Conservation (phyloP, 805 yeast species). For the Metschnikowia matae region DNA sequence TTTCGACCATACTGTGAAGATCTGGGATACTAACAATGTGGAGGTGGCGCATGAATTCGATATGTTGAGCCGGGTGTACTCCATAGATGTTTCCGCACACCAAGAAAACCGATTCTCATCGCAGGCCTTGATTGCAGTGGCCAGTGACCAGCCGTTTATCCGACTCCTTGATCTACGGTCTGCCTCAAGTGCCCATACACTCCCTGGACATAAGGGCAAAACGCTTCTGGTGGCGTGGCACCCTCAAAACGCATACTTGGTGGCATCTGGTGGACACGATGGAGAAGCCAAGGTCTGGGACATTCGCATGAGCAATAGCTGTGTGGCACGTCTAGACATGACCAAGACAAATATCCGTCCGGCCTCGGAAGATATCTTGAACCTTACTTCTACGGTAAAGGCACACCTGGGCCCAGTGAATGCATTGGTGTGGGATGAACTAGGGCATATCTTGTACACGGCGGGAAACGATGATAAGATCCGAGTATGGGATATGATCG, state of each 20-base stretch:
- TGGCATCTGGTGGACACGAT: constrained; percentile 78
- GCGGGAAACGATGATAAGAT: constrained; percentile 80
- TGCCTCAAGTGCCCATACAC: constrained; percentile 67
- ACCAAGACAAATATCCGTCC: constrained; percentile 34
- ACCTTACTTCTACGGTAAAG: constrained; percentile 37
- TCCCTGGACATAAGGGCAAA: constrained; percentile 57
- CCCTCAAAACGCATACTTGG: constrained; percentile 53
- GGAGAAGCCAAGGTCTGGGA: constrained; percentile 89
- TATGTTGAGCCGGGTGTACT: constrained; percentile 57
- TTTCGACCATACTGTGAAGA: constrained; percentile 68
- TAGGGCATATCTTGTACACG: constrained; percentile 59
- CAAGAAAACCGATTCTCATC: constrained; percentile 18
- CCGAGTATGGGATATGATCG: constrained; percentile 67
- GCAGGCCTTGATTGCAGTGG: constrained; percentile 61
- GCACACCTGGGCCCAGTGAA: constrained; percentile 81
- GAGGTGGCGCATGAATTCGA: constrained; percentile 65
- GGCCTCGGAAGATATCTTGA: constrained; percentile 16
- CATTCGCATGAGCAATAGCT: constrained; percentile 61
- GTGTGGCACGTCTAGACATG: constrained; percentile 61
- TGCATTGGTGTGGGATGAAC: constrained; percentile 69
- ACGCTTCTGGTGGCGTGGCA: constrained; percentile 69
- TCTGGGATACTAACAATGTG: constrained; percentile 75
- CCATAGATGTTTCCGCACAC: constrained; percentile 51
- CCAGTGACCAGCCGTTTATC: constrained; percentile 64
- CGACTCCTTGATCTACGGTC: constrained; percentile 71